phyloP scores from a whole-genome alignment of 1,284 basidiomycete genomes.

The Sporisorium iseilematis-ciliati region DNA sequence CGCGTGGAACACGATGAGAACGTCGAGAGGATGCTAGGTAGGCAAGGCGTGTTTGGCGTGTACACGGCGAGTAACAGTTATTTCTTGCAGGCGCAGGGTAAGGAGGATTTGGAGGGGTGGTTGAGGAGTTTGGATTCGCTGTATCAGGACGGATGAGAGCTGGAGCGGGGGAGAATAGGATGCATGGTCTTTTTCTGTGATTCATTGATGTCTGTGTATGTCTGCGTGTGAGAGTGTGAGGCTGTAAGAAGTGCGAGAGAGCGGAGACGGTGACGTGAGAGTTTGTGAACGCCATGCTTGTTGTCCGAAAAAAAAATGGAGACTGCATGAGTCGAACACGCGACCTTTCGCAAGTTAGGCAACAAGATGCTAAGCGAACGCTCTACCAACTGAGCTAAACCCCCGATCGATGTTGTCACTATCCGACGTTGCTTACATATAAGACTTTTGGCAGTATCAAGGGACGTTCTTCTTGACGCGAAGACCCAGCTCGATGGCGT shows the following conservation, averaged over 20 bases:
- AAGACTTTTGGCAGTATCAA: not conserved
- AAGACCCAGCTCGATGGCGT: slow-evolving; percentile 25
- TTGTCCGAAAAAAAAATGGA: slow-evolving; percentile 33
- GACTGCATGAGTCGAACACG: slow-evolving; percentile 63
- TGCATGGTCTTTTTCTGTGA: not conserved
- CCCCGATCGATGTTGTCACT: slow-evolving; percentile 23
- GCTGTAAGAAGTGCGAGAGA: not conserved
- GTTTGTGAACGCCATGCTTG: no score
- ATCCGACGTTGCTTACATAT: slow-evolving; percentile 4
- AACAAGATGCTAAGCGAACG: slow-evolving; percentile 56
- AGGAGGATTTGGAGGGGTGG: slow-evolving; percentile 50
- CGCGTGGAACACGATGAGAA: slow-evolving; percentile 87
- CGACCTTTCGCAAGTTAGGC: slow-evolving; percentile 58
- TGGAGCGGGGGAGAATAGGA: not conserved
- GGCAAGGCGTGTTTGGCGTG: slow-evolving; percentile 55
- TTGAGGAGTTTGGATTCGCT: slow-evolving; percentile 36
- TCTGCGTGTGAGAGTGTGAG: not conserved
- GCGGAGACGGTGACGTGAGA: not conserved
- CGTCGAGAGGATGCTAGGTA: slow-evolving; percentile 83
- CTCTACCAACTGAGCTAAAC: slow-evolving; percentile 63
- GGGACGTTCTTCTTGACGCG: slow-evolving; percentile 21
- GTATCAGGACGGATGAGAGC: not conserved
- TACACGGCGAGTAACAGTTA: slow-evolving; percentile 58
- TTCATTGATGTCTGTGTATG: not conserved
- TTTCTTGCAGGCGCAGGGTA: slow-evolving; percentile 50